Evolutionary conservation across 2,329 filamentous ascomycete species (phyloP).

Genomic region (Colletotrichum orchidophilum): DNA sequence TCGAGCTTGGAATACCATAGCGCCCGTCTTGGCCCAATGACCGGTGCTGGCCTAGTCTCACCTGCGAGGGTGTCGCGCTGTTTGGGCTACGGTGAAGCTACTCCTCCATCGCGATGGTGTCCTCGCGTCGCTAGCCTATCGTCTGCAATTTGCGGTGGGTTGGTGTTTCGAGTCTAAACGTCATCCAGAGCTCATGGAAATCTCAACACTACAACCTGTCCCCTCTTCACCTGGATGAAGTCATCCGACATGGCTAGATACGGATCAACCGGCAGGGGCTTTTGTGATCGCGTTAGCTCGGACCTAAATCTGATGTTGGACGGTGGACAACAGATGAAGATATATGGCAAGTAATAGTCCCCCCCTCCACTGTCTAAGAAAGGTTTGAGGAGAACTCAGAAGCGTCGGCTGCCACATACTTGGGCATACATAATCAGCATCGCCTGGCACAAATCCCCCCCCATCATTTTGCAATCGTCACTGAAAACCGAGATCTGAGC

Average conservation of each 20-base stretch:
- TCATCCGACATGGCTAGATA: constrained; percentile 18
- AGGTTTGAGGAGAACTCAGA: not conserved
- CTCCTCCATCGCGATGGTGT: constrained; percentile 9
- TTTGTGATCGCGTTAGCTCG: not conserved
- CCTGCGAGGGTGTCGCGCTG: not conserved
- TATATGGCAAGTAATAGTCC: constrained; percentile 14
- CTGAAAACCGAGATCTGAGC: not conserved
- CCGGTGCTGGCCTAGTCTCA: constrained; percentile 5
- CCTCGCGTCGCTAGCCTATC: not conserved
- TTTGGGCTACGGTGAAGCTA: not conserved
- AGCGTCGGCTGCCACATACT: not conserved
- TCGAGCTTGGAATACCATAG: not conserved
- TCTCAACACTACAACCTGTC: constrained; percentile 1
- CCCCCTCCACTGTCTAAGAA: rapidly evolving
- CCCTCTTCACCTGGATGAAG: not conserved
- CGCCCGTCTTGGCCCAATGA: not conserved
- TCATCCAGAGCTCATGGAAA: constrained; percentile 19
- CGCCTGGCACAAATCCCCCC: not conserved
- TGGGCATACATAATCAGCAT: not conserved
- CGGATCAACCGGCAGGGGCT: constrained; percentile 19
- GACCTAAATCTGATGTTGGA: not conserved
- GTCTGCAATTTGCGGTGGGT: not conserved
- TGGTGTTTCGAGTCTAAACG: constrained; percentile 22
- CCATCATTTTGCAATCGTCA: not conserved
- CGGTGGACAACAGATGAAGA: constrained; percentile 11